phyloP scores from a whole-genome alignment of 805 yeast species.

The Osmozyma mogii region DNA sequence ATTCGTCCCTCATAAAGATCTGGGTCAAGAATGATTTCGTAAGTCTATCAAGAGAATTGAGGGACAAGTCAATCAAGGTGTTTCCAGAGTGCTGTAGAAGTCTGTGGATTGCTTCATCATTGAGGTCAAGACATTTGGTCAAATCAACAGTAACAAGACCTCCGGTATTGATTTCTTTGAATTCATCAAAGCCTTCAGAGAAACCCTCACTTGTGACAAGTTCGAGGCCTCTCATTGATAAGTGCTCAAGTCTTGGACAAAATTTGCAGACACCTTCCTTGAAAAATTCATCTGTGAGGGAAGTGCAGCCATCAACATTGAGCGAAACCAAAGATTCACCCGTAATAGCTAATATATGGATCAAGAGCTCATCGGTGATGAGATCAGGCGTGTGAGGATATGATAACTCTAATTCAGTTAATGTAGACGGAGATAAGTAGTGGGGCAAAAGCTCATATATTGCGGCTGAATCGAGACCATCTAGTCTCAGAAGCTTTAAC shows the following conservation, averaged over 20 bases:
- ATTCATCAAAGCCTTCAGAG: constrained; percentile 46
- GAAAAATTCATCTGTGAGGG: constrained; percentile 57
- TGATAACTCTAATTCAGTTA: constrained; percentile 57
- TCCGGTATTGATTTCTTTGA: constrained; percentile 38
- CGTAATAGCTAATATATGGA: constrained; percentile 49
- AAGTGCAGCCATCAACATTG: constrained; percentile 65
- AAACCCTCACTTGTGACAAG: constrained; percentile 67
- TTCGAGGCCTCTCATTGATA: constrained; percentile 55
- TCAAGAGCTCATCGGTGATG: constrained; percentile 58
- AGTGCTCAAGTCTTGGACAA: constrained; percentile 45
- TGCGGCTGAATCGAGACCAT: constrained; percentile 54
- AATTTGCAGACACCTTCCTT: constrained; percentile 52
- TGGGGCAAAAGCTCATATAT: constrained; percentile 62
- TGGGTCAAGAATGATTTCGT: constrained; percentile 43
- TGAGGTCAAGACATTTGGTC: constrained; percentile 57
- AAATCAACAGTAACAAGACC: constrained; percentile 57
- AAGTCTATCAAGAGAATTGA: constrained; percentile 65
- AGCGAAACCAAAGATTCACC: constrained; percentile 57
- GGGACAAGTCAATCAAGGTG: constrained; percentile 59
- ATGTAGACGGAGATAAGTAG: constrained; percentile 35
- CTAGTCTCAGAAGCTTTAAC: constrained; percentile 60
- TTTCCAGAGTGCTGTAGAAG: constrained; percentile 54
- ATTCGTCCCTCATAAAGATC: constrained; percentile 31
- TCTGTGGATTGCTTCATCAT: constrained; percentile 54
- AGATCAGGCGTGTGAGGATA: constrained; percentile 61